Evolutionary conservation across 257 asterid species (phyloP), one percentile per base, ranked within the genome.

Genomic region (Solanum okadae): DNA sequence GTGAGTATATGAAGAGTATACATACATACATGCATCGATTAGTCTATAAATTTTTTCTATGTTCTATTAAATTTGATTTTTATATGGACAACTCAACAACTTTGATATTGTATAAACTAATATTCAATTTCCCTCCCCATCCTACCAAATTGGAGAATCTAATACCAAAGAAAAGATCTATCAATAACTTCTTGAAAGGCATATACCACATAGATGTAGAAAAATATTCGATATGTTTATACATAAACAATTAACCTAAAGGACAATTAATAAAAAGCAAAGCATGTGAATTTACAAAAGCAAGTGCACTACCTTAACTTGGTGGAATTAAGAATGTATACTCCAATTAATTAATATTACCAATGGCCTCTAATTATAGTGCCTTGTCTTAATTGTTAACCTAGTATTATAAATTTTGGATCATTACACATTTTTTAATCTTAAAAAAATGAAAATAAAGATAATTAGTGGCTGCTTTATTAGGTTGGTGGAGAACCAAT

Each of bases 131-230:
- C 40, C 67, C 38, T 15, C 85, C 67, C 31, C 40, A 79, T 52
- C 87, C 91, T 73, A 83, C 34, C 90, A 63, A 75, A 42, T 83
- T 81, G 91, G 89, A 86, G 91, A 86, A 91, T 91, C 91, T 35
- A 91, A 89, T 82, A 34, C 93, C 89, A 84, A 86, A 79, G 83
- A 73, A 18, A 27, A 61, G 86, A 72, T 76, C 27, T 38, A 23
- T 46, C 42, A 81, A 46, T 46, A 46, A 81, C 40, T 46, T 81
- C 18, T 81, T 9, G 83, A 77, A 5, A 63, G 42, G 88, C 81
- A 90, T 68, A 89, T 90, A 85, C 89, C 88, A 46, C 42, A 81
- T 29, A 5, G 83, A 76, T 84, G 86, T 86, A 65, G 71, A 44
- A 84, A 88, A 78, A 72, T 89, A 68, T 56, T 88, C 88, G 79